Evolutionary conservation across 257 asterid species (phyloP).

Genomic region (Fraxinus excelsior): DNA sequence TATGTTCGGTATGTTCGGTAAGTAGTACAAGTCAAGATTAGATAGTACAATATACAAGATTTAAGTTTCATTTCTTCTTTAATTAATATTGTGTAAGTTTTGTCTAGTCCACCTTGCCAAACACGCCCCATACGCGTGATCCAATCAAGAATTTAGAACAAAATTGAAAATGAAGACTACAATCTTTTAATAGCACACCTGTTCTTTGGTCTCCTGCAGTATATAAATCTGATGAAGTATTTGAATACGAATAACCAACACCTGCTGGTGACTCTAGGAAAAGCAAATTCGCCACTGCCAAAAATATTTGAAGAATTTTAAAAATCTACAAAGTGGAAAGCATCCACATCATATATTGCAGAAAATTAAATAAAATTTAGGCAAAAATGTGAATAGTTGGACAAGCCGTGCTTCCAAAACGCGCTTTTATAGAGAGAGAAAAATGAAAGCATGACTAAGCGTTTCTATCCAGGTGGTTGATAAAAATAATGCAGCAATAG

Average conservation of each 20-base stretch:
- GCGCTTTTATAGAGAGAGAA: neutral
- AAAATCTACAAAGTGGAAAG: slow-evolving; percentile 10
- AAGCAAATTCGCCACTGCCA: slow-evolving; percentile 92
- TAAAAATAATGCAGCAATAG: neutral
- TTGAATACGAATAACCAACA: slow-evolving; percentile 93
- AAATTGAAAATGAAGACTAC: slow-evolving; percentile 18
- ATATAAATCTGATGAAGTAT: slow-evolving; percentile 81
- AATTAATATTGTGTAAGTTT: neutral
- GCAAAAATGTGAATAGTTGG: neutral
- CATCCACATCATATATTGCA: slow-evolving; percentile 9
- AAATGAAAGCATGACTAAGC: too few species aligned
- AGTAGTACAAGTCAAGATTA: neutral
- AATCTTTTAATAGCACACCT: slow-evolving; percentile 44
- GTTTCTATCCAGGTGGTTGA: neutral
- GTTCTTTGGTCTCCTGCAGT: slow-evolving; percentile 82
- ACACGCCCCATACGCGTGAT: neutral
- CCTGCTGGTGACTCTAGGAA: slow-evolving; percentile 98
- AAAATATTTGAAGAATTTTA: slow-evolving; percentile 26
- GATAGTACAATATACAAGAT: neutral
- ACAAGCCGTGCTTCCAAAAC: neutral
- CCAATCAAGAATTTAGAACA: neutral
- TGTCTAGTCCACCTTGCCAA: neutral
- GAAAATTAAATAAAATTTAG: neutral
- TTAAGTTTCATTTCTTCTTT: neutral
- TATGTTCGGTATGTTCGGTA: too few species aligned